phyloP scores from a whole-genome alignment of 352 stramenopile genomes.

The Globisporangium camurandrum region DNA sequence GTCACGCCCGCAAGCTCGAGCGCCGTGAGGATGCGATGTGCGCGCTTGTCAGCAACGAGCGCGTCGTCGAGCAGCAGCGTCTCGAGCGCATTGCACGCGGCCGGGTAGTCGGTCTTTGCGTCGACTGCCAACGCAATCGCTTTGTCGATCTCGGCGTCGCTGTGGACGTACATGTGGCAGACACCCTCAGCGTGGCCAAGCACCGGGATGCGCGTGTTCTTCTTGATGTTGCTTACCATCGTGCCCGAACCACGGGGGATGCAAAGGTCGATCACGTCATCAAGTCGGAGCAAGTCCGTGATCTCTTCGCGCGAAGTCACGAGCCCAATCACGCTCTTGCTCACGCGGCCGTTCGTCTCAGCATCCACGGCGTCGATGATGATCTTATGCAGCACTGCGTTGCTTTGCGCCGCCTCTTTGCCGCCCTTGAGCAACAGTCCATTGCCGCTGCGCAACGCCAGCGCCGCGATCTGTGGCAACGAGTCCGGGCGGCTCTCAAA shows the following conservation, averaged over 20 bases:
- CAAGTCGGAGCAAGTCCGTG: conserved; percentile 88
- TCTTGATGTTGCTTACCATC: conserved; percentile 96
- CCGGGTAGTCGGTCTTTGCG: conserved; percentile 97
- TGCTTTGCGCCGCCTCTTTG: conserved; percentile 91
- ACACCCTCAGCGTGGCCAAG: conserved; percentile 97
- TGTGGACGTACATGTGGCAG: conserved; percentile 97
- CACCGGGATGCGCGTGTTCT: conserved; percentile 95
- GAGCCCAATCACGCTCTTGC: conserved; percentile 90
- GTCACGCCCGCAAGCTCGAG: conserved; percentile 90
- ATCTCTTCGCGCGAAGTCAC: conserved; percentile 94
- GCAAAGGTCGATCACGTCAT: conserved; percentile 97
- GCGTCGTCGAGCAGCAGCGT: conserved; percentile 93
- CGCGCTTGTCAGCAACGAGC: conserved; percentile 66
- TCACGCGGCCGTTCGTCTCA: conserved; percentile 84
- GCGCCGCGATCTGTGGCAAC: conserved; percentile 92
- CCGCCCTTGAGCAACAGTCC: conserved; percentile 96
- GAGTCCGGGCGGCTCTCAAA: conserved; percentile 97
- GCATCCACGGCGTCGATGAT: conserved; percentile 91
- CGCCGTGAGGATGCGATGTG: conserved; percentile 68
- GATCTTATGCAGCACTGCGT: conserved; percentile 89
- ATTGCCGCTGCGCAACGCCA: conserved; percentile 95
- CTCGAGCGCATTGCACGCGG: conserved; percentile 97
- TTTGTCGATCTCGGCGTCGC: conserved; percentile 78
- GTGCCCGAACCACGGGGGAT: conserved; percentile 95
- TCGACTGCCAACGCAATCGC: conserved; percentile 91